Evolutionary conservation across 306 rosid species (phyloP), one percentile per base, ranked within the genome.

Genomic region (Lathyrus tuberosus): DNA sequence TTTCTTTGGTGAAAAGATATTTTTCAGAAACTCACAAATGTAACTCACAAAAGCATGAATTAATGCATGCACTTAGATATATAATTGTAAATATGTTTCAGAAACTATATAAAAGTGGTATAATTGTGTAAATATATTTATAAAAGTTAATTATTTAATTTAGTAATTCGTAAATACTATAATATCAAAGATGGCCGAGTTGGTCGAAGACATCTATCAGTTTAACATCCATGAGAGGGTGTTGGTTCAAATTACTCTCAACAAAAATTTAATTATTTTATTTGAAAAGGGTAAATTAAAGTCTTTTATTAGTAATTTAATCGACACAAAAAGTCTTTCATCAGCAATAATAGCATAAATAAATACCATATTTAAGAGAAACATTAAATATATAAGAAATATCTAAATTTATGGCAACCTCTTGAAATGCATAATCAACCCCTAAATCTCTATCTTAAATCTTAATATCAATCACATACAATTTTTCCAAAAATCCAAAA

Each of bases 401-500:
- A 53, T 0, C 35, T 24, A 54, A 22, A 18, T 9, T 17, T 51
- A 5, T 51, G 28, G 57, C 3, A 13, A 17, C 13, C 30, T 18
- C 57, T 26, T 51, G 30, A 22, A 53, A 11, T 20, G 60, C 33
- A 22, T 53, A 31, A 53, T 53, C 20, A 53, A 53, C 60, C 28
- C 60, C 60, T 53, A 22, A 52, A 53, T 53, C 60, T 53, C 31
- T 7, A 18, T 52, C 59, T 13, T 51, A 42, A 14, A 18, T 52
- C 59, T 13, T 51, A 42, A 14, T 6, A 17, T 17, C 11, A 18
- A 18, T 4, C 28, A 18, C 10, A 4, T 52, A 49, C 3, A 47
- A n/a, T 0, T 15, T 47, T 47, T 47, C 1, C 10, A 26, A 24
- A 26, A 24, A 2, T 56, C 5, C 4, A 28, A 12, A 20, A 22